A percentile compares a stretch with the other conserved stretches of the same genome.
Conservation (phyloP, 306 rosid genomes). For the Calophaca sinica region DNA sequence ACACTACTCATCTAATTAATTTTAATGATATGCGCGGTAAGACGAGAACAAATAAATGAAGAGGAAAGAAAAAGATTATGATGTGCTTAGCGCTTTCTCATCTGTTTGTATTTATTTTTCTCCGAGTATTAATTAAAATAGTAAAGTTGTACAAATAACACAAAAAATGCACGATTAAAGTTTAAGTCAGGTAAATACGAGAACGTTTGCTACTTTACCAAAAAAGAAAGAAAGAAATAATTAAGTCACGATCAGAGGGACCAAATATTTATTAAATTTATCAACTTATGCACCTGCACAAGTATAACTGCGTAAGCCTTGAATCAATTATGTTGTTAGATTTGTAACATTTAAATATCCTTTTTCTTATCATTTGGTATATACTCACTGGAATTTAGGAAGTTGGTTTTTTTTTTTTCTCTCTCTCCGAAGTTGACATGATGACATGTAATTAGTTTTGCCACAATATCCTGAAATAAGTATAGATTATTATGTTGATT, state of each 20-base stretch:
- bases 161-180: too few species aligned
- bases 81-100: too few species aligned
- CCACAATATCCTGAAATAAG: conserved; percentile 13
- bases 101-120: too few species aligned
- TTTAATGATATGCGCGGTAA: neutral
- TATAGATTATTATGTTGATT: neutral
- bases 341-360: neutral
- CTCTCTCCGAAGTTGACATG: neutral
- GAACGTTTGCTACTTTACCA: neutral
- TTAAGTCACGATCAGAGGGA: too few species aligned
- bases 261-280: too few species aligned
- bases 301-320: too few species aligned
- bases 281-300: too few species aligned
- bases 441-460: neutral
- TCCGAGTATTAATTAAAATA: too few species aligned
- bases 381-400: conserved; percentile 13
- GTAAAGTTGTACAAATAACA: too few species aligned
- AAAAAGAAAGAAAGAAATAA: neutral
- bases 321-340: neutral
- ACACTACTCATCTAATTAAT: neutral
- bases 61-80: too few species aligned
- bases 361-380: conserved; percentile 17
- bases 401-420: neutral
- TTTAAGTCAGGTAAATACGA: neutral
- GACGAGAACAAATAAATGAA: neutral